Percentiles rank a stretch among this genome's conserved stretches.
These are phyloP conservation scores for Flaveria floridana DNA, from an alignment of 140 eudicot species.

Conservation along the genomic window DNA sequence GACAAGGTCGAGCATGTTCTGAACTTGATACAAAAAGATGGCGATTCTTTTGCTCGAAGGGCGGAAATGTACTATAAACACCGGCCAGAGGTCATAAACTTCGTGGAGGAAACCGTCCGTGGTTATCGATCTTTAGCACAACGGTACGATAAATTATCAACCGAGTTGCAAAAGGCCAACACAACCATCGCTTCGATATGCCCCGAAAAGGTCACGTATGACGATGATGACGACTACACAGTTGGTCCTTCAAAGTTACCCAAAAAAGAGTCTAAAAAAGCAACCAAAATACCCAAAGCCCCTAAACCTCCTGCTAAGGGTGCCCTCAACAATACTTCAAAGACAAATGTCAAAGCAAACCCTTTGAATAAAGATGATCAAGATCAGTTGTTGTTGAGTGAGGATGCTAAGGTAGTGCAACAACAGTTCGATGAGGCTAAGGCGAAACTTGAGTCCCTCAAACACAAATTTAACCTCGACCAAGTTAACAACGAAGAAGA, in stretches of 20 bases:
- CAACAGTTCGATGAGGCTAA: constrained; percentile 49
- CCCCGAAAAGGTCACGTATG: constrained; percentile 65
- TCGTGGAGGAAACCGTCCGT: constrained; percentile 70
- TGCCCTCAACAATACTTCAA: constrained; percentile 35
- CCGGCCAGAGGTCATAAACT: constrained; percentile 77
- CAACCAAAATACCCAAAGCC: constrained; percentile 48
- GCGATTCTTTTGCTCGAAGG: constrained; percentile 88
- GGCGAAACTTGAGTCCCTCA: constrained; percentile 49
- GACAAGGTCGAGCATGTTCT: constrained; percentile 64
- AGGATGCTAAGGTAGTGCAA: constrained; percentile 46
- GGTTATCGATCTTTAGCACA: constrained; percentile 81
- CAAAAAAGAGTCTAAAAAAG: constrained; percentile 23
- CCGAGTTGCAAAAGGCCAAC: constrained; percentile 83
- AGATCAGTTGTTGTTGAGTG: constrained; percentile 38
- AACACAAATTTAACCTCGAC: constrained; percentile 28
- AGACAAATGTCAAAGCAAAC: constrained; percentile 32
- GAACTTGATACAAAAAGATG: constrained; percentile 74
- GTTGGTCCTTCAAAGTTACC: constrained; percentile 33
- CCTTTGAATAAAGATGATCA: constrained; percentile 39
- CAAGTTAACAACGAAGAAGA: not conserved
- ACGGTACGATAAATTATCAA: constrained; percentile 69
- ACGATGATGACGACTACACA: constrained; percentile 62
- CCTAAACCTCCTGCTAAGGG: constrained; percentile 57
- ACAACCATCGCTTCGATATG: constrained; percentile 74
- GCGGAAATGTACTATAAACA: constrained; percentile 94